phyloP scores from a whole-genome alignment of 2,329 filamentous ascomycete species.

The Bipolaris oryzae region DNA sequence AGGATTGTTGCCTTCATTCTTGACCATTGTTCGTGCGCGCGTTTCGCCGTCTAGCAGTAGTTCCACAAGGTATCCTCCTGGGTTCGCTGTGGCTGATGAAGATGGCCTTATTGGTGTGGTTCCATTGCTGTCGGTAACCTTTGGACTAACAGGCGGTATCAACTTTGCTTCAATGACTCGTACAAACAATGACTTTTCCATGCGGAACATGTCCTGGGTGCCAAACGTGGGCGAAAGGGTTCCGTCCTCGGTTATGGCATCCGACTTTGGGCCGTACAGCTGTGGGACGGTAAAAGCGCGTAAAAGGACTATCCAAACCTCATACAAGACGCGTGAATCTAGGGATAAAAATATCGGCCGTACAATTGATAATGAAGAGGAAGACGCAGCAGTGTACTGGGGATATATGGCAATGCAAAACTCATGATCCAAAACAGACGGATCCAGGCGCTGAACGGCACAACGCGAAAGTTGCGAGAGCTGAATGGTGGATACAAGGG shows the following conservation, averaged over 20 bases:
- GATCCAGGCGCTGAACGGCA: constrained; percentile 87
- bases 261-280: constrained; percentile 73
- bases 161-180: constrained; percentile 68
- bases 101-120: constrained; percentile 36
- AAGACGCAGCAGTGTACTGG: constrained; percentile 78
- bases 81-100: constrained; percentile 38
- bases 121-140: constrained; percentile 36
- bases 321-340: constrained; percentile 87
- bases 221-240: constrained; percentile 46
- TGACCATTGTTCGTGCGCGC: constrained; percentile 74
- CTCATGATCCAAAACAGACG: constrained; percentile 88
- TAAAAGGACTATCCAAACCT: constrained; percentile 94
- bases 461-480: constrained; percentile 87
- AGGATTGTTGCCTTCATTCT: constrained; percentile 72
- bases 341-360: constrained; percentile 89
- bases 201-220: constrained; percentile 67
- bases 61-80: constrained; percentile 77
- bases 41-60: constrained; percentile 81
- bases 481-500: constrained; percentile 80
- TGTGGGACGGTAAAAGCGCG: constrained; percentile 92
- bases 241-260: constrained; percentile 50
- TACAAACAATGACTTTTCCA: constrained; percentile 66
- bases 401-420: constrained; percentile 96
- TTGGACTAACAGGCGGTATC: constrained; percentile 47
- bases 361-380: constrained; percentile 75